Base-by-base conservation (phyloP, 164 flowering plant genomes). In the Liriodendron chinense region DNA sequence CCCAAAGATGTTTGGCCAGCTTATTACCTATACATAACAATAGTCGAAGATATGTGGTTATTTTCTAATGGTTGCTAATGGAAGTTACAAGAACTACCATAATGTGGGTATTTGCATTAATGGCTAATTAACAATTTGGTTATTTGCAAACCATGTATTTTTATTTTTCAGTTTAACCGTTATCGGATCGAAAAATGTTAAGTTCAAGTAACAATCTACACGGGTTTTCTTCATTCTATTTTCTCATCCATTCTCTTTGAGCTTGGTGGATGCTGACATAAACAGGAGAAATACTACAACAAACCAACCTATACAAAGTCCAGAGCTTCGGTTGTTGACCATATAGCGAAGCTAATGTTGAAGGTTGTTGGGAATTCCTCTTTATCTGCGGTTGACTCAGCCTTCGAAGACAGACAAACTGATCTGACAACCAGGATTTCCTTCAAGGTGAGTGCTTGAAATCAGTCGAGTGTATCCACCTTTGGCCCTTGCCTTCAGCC, bases 201-300 rank as follows among this genome's bases (percentile, higher is more conserved):
- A 34, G 43, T 34, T 34, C 43, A 34, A 34, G 43, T 7, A 34
- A 34, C 5, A 34, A 34, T 34, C 43, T 34, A 34, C 43, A 34
- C 5, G 43, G 43, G 7, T 34, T 34, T 34, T 34, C 43, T 34
- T 34, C 43, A 1, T 34, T 53, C 59, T 1, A 53, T 53, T 43
- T 67, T 67, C 43, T 34, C 43, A 25, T 26, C 26, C 10, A 24
- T 67, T 14, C 2, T 67, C 26, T 9, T 47, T 28, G 47, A 34
- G 47, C 8, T 16, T 20, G 26, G 9, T 67, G 12, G 59, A 16
- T 71, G 14, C 74, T 25, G n/a, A 50, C 53, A 47, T 74, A 14
- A 71, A 75, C 94, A 95, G 99, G 93, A 84, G 74, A 80, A 70
- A 68, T 93, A 89, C 67, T 91, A 92, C 82, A 88, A 87, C 77